Base-by-base conservation (phyloP, 139 green algal genomes). In the Chlorella sp. region DNA sequence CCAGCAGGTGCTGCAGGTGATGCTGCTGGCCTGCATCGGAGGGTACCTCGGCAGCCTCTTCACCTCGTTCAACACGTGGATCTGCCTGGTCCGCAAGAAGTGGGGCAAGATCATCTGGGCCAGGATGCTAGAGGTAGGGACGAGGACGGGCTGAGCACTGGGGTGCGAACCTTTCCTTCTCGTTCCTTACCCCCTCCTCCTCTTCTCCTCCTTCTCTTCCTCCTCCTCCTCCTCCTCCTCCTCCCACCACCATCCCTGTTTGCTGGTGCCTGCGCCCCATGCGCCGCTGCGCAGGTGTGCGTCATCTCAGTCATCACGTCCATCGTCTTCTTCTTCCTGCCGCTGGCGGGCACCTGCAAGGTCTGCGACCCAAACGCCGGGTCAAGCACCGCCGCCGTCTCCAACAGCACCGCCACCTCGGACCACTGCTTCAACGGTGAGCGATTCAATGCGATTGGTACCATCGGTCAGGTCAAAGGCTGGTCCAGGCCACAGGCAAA, bases 61-160 rank as follows among this genome's bases (percentile, higher is more conserved):
- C 68, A 84, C 74, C 17, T 69, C 74, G 0, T 85, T 88, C 77
- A 88, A 88, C 71, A 88, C 83, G n/a, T 88, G 83, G 83, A 74
- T 88, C n/a, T 88, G 83, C 68, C 62, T 88, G 23, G 68, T 85
- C 35, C 76, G 83, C 49, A 88, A 88, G 51, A 78, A 74, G 42
- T 88, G 83, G 83, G 72, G 73, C 68, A 84, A 81, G 69, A 81
- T 74, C 62, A 80, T 83, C 69, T 79, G 69, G 73, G 73, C 73
- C 1, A 68, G 67, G 34, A 83, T 83, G 5, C 35, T 55, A 1
- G 82, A 87, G 82, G 82, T 87, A n/a, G n/a, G n/a, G n/a, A n/a
- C n/a, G n/a, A n/a, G n/a, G n/a, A n/a, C n/a, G n/a, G n/a, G n/a
- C n/a, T n/a, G n/a, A n/a, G n/a, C n/a, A n/a, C n/a, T n/a, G n/a